phyloP scores from a whole-genome alignment of 257 asterid genomes.

The Fraxinus cuspidata region DNA sequence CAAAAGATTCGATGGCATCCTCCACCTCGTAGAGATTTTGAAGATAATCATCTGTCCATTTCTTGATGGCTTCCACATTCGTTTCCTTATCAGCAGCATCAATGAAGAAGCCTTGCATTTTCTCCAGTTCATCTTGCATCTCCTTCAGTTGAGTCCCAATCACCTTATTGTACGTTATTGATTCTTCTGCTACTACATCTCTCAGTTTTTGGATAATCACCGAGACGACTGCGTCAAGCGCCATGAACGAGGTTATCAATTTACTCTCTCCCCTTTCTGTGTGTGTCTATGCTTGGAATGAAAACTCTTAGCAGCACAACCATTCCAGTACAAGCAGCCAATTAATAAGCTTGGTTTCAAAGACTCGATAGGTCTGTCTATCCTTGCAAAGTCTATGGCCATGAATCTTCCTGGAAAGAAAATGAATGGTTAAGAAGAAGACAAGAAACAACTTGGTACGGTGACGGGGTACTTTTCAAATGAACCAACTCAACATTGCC shows the following conservation, averaged over 20 bases:
- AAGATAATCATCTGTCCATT: conserved; percentile 24
- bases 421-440: not conserved
- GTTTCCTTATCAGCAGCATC: conserved; percentile 12
- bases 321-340: not conserved
- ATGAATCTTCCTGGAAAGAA: not conserved
- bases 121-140: conserved; percentile 19
- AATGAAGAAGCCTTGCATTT: conserved; percentile 3
- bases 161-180: conserved; percentile 5
- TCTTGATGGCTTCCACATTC: not conserved
- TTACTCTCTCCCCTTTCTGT: not conserved
- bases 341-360: not conserved
- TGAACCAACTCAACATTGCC: too few species aligned
- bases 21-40: conserved; percentile 29
- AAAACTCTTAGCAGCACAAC: not conserved
- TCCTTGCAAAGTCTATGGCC: not conserved
- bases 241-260: conserved; percentile 15
- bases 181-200: conserved; percentile 20
- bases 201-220: conserved; percentile 36
- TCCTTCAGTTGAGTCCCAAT: conserved; percentile 9
- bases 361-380: not conserved
- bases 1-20: conserved; percentile 35
- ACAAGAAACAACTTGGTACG: not conserved
- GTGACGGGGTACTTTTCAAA: too few species aligned
- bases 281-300: not conserved
- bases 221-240: conserved; percentile 23